Conservation (phyloP, 495 filamentous ascomycete species). For the Penicillium bovifimosum region DNA sequence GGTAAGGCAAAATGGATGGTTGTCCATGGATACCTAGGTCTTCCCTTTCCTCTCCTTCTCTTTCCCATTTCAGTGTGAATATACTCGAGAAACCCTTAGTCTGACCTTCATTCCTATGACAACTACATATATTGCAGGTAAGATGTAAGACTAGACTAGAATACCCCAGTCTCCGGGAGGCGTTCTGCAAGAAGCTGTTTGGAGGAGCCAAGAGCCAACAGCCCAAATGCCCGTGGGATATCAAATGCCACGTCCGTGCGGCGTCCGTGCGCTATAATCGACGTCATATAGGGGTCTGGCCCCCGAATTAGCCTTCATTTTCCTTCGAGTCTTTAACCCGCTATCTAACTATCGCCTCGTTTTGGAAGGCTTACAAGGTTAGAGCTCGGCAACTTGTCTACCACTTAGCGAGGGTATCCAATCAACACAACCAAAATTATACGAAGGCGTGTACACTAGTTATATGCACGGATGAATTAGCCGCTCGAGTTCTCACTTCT, state of each 20-base stretch:
- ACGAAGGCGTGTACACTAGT: too few relatives aligned
- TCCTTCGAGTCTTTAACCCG: neutral
- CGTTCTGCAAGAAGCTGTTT: slow-evolving; percentile 16
- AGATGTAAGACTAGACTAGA: neutral
- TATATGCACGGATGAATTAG: neutral
- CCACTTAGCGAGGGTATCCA: too few relatives aligned
- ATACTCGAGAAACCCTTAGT: too few relatives aligned
- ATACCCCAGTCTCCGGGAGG: slow-evolving; percentile 4
- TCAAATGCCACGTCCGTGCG: neutral
- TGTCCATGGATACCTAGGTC: too few relatives aligned
- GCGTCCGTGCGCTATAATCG: slow-evolving; percentile 7
- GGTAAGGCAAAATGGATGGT: too few relatives aligned
- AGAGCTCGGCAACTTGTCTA: too few relatives aligned
- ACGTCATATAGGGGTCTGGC: slow-evolving; percentile 18
- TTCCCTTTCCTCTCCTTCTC: too few relatives aligned
- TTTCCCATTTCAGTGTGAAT: too few relatives aligned
- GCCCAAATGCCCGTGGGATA: neutral
- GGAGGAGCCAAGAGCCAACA: neutral
- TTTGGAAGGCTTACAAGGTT: too few relatives aligned
- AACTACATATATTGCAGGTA: too few relatives aligned
- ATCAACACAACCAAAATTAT: too few relatives aligned
- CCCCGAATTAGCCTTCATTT: slow-evolving; percentile 17
- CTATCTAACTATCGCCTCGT: neutral
- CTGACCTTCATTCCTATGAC: too few relatives aligned
- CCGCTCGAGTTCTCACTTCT: neutral